phyloP scores from a whole-genome alignment of 202 grass and related monocot species.

The Schoenoplectus tabernaemontani region DNA sequence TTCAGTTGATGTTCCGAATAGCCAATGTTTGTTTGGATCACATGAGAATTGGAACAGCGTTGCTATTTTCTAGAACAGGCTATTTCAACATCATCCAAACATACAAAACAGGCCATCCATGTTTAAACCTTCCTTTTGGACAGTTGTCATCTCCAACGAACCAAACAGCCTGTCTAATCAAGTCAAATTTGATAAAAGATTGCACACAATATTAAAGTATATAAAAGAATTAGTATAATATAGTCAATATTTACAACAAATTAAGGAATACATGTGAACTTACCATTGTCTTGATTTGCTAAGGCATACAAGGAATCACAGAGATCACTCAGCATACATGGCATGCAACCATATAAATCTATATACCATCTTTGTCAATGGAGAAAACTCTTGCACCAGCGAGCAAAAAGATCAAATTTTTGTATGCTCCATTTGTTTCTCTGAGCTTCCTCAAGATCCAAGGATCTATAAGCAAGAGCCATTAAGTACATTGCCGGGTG shows the following conservation, averaged over 20 bases:
- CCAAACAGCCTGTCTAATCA: background rate
- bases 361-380: slow-evolving; percentile 6
- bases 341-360: background rate
- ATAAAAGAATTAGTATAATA: background rate
- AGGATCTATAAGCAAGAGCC: slow-evolving; percentile 79
- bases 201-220: background rate
- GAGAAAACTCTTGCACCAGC: slow-evolving; percentile 32
- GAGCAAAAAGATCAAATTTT: slow-evolving; percentile 43
- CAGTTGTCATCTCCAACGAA: background rate
- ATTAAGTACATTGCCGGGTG: slow-evolving; percentile 90
- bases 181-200: too few relatives aligned
- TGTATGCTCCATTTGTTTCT: slow-evolving; percentile 48
- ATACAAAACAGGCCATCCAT: too few relatives aligned
- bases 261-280: background rate
- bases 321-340: background rate
- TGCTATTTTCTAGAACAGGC: too few relatives aligned
- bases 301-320: background rate
- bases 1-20: too few relatives aligned
- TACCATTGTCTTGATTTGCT: background rate
- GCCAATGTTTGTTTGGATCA: too few relatives aligned
- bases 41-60: too few relatives aligned
- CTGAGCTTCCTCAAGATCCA: slow-evolving; percentile 76
- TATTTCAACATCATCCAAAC: too few relatives aligned
- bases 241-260: background rate
- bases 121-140: too few relatives aligned